These are phyloP conservation scores for Bonia amplexicaulis DNA, from an alignment of 176 grass and related monocot genomes.

Conservation along the genomic window DNA sequence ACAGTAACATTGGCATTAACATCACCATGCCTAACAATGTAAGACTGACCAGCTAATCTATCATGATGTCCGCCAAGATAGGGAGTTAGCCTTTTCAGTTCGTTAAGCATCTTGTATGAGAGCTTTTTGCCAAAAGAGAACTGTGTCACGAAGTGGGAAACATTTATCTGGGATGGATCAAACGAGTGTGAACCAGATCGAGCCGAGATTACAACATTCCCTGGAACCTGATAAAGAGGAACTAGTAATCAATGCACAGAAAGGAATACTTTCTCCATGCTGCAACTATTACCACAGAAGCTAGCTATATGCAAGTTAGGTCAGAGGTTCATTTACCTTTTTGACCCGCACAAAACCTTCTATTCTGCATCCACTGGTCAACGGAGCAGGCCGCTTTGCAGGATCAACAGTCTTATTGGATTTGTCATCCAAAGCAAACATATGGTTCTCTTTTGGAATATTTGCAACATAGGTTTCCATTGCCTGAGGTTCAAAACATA, in stretches of 20 bases:
- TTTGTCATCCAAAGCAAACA: conserved; percentile 69
- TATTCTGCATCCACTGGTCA: conserved; percentile 82
- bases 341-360: conserved; percentile 97
- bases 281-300: not conserved
- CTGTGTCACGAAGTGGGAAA: conserved; percentile 83
- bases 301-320: not conserved
- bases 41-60: conserved; percentile 71
- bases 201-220: conserved; percentile 90
- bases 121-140: conserved; percentile 93
- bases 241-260: conserved; percentile 3
- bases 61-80: conserved; percentile 72
- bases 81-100: conserved; percentile 79
- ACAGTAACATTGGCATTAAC: conserved; percentile 86
- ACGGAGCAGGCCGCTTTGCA: conserved; percentile 81
- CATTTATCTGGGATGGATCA: conserved; percentile 96
- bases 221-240: conserved; percentile 70
- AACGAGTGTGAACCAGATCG: conserved; percentile 88
- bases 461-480: conserved; percentile 88
- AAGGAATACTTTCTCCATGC: not conserved
- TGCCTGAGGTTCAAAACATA: conserved; percentile 63
- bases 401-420: conserved; percentile 64
- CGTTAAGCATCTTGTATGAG: conserved; percentile 46
- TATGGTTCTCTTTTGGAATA: conserved; percentile 65
- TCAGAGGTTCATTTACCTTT: conserved; percentile 53
- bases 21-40: conserved; percentile 59